phyloP scores from a whole-genome alignment of 176 grass and related monocot species.

The Carex kokanica region DNA sequence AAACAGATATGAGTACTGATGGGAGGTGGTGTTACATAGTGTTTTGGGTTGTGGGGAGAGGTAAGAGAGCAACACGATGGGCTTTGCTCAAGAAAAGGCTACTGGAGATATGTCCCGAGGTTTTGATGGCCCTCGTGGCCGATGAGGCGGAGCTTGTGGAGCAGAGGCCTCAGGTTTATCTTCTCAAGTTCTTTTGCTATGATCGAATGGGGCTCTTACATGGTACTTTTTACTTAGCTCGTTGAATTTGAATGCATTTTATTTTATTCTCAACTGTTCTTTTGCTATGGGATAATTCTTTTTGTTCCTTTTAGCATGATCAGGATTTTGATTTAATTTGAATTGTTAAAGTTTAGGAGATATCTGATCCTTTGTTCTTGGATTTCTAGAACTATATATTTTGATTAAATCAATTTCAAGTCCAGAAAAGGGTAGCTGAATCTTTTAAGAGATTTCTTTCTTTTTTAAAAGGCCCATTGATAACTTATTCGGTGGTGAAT shows the following conservation, averaged over 20 bases:
- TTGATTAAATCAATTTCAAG: slow-evolving; percentile 7
- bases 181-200: slow-evolving; percentile 81
- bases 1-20: slow-evolving; percentile 76
- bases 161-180: slow-evolving; percentile 42
- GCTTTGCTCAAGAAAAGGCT: slow-evolving; percentile 54
- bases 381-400: background rate
- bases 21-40: slow-evolving; percentile 85
- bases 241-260: background rate
- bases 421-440: background rate
- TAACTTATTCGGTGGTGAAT: background rate
- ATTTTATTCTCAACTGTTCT: background rate
- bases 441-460: background rate
- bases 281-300: background rate
- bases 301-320: background rate
- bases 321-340: background rate
- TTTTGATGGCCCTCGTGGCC: slow-evolving; percentile 14
- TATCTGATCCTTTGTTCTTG: background rate
- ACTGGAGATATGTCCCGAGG: slow-evolving; percentile 40
- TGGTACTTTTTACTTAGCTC: slow-evolving; percentile 29
- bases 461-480: background rate
- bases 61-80: slow-evolving; percentile 37
- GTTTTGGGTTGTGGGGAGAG: slow-evolving; percentile 48
- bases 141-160: slow-evolving; percentile 27
- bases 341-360: background rate
- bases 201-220: slow-evolving; percentile 75